Conservation (phyloP, 2,329 filamentous ascomycete genomes). For the Trichoderma sp. region DNA sequence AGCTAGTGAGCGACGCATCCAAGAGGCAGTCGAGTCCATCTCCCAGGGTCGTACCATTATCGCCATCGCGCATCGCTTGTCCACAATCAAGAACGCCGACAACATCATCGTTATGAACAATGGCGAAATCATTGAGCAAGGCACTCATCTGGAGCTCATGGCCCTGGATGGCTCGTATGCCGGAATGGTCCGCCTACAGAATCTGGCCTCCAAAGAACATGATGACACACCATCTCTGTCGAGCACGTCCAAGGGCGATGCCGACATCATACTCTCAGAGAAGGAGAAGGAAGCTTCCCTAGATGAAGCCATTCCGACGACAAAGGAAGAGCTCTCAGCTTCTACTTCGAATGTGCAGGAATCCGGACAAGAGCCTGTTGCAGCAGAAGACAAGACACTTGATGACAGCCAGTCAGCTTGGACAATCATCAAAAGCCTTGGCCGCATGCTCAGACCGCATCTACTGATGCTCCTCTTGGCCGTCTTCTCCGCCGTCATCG, state of each 20-base stretch:
- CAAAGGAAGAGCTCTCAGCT: slow-evolving; percentile 39
- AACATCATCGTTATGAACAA: slow-evolving; percentile 64
- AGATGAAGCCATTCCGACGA: slow-evolving; percentile 34
- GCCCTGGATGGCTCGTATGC: slow-evolving; percentile 52
- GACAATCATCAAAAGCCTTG: slow-evolving; percentile 42
- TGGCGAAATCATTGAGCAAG: slow-evolving; percentile 62
- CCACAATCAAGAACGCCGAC: slow-evolving; percentile 64
- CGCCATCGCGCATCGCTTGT: slow-evolving; percentile 64
- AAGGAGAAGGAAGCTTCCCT: slow-evolving; percentile 40
- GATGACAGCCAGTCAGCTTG: slow-evolving; percentile 44
- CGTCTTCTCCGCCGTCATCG: slow-evolving; percentile 49
- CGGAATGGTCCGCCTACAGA: slow-evolving; percentile 51
- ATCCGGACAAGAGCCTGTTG: slow-evolving; percentile 29
- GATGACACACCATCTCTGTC: slow-evolving; percentile 35
- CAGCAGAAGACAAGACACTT: slow-evolving; percentile 29
- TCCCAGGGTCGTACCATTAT: slow-evolving; percentile 62
- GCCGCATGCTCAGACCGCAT: slow-evolving; percentile 42
- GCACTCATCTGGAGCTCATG: slow-evolving; percentile 63
- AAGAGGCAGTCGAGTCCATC: slow-evolving; percentile 48
- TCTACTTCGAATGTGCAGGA: not conserved
- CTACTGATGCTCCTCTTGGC: slow-evolving; percentile 43
- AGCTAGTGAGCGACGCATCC: slow-evolving; percentile 56
- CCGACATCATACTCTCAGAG: slow-evolving; percentile 45
- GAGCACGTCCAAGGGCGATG: slow-evolving; percentile 36
- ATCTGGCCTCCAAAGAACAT: slow-evolving; percentile 35